These are phyloP conservation scores for Allantophomopsis lycopodina DNA, from an alignment of 2,329 filamentous ascomycete species.

Conservation along the genomic window DNA sequence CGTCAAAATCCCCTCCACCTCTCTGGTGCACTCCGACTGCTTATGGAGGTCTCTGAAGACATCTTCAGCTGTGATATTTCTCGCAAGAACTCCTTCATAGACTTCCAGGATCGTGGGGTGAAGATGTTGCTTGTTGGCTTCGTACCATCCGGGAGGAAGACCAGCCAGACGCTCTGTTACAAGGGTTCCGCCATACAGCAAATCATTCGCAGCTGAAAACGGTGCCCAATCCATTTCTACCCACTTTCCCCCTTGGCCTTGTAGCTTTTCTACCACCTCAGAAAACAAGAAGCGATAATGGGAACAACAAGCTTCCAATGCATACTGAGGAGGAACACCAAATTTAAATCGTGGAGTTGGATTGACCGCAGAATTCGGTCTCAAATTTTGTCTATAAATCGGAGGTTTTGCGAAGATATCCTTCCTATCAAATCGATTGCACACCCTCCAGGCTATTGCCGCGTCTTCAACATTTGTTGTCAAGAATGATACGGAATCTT, in stretches of 20 bases:
- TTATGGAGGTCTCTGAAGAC: slow-evolving; percentile 24
- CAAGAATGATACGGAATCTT: slow-evolving; percentile 37
- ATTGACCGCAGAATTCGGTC: too few species aligned
- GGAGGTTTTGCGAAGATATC: not conserved
- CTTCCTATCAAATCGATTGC: slow-evolving; percentile 7
- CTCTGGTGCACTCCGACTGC: slow-evolving; percentile 12
- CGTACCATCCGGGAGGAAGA: slow-evolving; percentile 22
- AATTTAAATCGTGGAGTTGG: too few species aligned
- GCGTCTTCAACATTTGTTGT: slow-evolving; percentile 30
- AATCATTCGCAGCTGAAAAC: slow-evolving; percentile 31
- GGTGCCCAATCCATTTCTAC: slow-evolving; percentile 25
- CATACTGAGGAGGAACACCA: too few species aligned
- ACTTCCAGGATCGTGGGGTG: slow-evolving; percentile 31
- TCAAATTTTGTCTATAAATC: too few species aligned
- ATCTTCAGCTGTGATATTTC: slow-evolving; percentile 24
- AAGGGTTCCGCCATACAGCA: slow-evolving; percentile 37
- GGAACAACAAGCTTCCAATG: too few species aligned
- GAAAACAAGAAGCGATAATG: slow-evolving; percentile 25
- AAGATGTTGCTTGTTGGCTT: slow-evolving; percentile 22
- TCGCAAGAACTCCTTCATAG: slow-evolving; percentile 22
- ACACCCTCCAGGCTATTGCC: slow-evolving; percentile 29
- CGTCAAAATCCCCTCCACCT: slow-evolving; percentile 6
- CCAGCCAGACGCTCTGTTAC: slow-evolving; percentile 34
- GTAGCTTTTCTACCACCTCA: slow-evolving; percentile 20
- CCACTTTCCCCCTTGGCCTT: slow-evolving; percentile 22